These are phyloP conservation scores for Liquidambar formosana DNA, from an alignment of 164 flowering plant genomes.

Conservation along the genomic window DNA sequence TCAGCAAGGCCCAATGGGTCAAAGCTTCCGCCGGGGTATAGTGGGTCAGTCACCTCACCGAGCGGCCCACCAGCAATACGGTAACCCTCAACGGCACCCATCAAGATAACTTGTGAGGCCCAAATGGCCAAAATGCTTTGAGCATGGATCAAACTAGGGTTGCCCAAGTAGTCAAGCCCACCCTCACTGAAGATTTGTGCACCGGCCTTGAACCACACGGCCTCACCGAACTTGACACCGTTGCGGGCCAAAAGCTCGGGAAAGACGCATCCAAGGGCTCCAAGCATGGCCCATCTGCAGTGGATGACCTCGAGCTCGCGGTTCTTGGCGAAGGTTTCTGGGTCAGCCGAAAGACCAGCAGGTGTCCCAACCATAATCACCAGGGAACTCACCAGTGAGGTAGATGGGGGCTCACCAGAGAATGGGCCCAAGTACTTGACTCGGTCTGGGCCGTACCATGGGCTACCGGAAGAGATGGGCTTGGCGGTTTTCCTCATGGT, in stretches of 20 bases:
- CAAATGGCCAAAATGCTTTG: slow-evolving; percentile 48
- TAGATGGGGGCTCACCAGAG: slow-evolving; percentile 49
- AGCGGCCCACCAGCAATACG: slow-evolving; percentile 43
- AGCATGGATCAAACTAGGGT: slow-evolving; percentile 52
- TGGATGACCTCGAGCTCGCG: slow-evolving; percentile 40
- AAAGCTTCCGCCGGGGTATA: slow-evolving; percentile 54
- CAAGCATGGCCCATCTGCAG: slow-evolving; percentile 38
- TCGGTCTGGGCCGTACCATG: slow-evolving; percentile 47
- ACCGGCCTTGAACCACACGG: slow-evolving; percentile 58
- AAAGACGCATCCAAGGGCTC: slow-evolving; percentile 51
- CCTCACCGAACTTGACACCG: slow-evolving; percentile 53
- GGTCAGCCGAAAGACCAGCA: slow-evolving; percentile 53
- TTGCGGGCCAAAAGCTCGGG: slow-evolving; percentile 44
- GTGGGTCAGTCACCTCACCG: slow-evolving; percentile 40
- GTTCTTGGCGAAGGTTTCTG: slow-evolving; percentile 49
- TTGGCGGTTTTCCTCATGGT: slow-evolving; percentile 42
- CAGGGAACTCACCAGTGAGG: slow-evolving; percentile 57
- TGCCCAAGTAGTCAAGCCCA: slow-evolving; percentile 51
- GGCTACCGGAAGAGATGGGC: slow-evolving; percentile 31
- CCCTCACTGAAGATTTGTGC: slow-evolving; percentile 55
- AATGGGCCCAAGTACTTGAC: slow-evolving; percentile 52
- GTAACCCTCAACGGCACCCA: slow-evolving; percentile 47
- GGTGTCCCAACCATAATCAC: slow-evolving; percentile 67
- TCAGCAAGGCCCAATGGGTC: slow-evolving; percentile 49
- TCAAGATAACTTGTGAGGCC: slow-evolving; percentile 37